Base-by-base conservation (phyloP, 176 grass and related monocot genomes). In the Hyparrhenia diplandra region DNA sequence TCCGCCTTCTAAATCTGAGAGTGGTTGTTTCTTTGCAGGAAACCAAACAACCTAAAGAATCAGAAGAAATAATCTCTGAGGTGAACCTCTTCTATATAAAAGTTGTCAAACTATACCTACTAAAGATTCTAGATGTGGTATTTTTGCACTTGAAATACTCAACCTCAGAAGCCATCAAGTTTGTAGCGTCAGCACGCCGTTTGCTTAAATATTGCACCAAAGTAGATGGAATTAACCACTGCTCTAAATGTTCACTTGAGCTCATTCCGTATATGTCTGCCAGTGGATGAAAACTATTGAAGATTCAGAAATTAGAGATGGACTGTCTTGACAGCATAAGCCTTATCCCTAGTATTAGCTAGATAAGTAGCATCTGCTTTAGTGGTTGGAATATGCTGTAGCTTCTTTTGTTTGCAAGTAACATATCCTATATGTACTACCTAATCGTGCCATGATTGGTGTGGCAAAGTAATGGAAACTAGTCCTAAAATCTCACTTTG, bases 41-140 rank as follows among this genome's bases (percentile, higher is more conserved):
- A 86, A 88, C 85, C 52, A 87, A 79, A 85, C 87, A 71, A 77
- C 63, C 79, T 76, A 75, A 73, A 84, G 87, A 91, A 84, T 71
- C 75, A 77, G 71, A 82, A 85, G 77, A 80, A 75, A 65, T 51
- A 28, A 46, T 57, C 3, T 43, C 77, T 82, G 81, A 90, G 73
- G 87, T 83, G 36, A 85, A 66, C 40, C 57, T 41, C 35, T 49
- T 78, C 80, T 17, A 28, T 69, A 49, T 54, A 40, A 69, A 75
- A 65, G 13, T 62, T 73, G 13, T 64, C 23, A 71, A 49, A 1
- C 21, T 57, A 8, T 72, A 16, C 65, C 13, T 78, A 36, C n/a
- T 28, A 36, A 32, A 75, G 18, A 69, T 60, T 51, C 8, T 71
- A 59, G 59, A 52, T 60, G 10, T 27, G 27, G 2, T 46, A 68